These are phyloP conservation scores for Arctium lappa DNA, from an alignment of 129 eudicot species.

Conservation along the genomic window DNA sequence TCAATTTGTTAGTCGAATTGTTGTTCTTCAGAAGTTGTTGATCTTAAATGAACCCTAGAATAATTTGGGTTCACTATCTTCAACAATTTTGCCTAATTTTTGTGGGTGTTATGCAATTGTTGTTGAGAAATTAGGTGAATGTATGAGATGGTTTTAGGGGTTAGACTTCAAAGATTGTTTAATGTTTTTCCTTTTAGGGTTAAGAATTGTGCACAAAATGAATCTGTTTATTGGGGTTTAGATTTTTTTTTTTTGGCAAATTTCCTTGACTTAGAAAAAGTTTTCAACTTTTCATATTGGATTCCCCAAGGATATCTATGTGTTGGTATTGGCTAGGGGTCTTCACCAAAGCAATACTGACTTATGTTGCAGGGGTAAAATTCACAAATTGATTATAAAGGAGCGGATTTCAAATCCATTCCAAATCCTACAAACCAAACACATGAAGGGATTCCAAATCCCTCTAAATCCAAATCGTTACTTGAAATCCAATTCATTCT, in stretches of 20 bases:
- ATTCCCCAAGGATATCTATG: neutral
- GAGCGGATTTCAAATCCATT: too few species aligned
- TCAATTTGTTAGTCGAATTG: neutral
- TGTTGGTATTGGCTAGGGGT: neutral
- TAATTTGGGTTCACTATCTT: neutral
- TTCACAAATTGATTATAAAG: too few species aligned
- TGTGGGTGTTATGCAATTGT: neutral
- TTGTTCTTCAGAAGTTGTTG: neutral
- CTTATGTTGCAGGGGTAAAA: too few species aligned
- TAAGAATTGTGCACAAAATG: neutral
- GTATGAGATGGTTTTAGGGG: neutral
- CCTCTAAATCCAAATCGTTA: too few species aligned
- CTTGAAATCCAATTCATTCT: too few species aligned
- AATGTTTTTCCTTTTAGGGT: conserved; percentile 5
- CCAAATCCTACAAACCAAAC: too few species aligned
- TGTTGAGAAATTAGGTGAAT: neutral
- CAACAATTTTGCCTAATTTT: neutral
- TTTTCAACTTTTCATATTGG: too few species aligned
- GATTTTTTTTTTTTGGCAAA: neutral
- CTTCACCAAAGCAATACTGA: too few species aligned
- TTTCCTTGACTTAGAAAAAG: too few species aligned
- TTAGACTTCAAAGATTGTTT: neutral
- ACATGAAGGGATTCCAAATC: too few species aligned
- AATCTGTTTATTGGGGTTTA: neutral
- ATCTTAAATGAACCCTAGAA: conserved; percentile 16